A percentile compares a stretch with the other conserved stretches of the same genome.
These are phyloP conservation scores for Neofusicoccum ribis DNA, from an alignment of 2,329 filamentous ascomycete species.

Conservation along the genomic window DNA sequence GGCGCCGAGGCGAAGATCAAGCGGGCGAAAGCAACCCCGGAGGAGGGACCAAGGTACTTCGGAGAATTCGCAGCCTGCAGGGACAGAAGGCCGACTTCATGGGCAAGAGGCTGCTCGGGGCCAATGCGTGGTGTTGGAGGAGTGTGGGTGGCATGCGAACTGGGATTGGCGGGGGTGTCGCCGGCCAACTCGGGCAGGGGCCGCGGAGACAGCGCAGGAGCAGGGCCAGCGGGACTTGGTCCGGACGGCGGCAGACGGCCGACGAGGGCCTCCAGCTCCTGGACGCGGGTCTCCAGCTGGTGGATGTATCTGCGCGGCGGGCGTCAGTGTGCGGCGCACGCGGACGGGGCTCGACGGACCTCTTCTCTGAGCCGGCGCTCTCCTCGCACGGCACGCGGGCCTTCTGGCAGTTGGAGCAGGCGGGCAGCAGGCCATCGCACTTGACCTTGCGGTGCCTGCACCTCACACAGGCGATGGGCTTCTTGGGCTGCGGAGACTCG, in stretches of 20 bases:
- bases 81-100: constrained; percentile 57
- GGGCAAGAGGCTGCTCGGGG: constrained; percentile 34
- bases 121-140: constrained; percentile 1
- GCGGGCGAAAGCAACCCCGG: constrained; percentile 55
- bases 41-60: constrained; percentile 58
- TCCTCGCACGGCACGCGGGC: constrained; percentile 13
- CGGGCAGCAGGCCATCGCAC: constrained; percentile 10
- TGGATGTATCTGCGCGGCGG: not conserved
- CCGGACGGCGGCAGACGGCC: not conserved
- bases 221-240: not conserved
- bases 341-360: not conserved
- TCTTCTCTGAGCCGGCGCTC: not conserved
- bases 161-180: not conserved
- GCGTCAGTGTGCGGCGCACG: not conserved
- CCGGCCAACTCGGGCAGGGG: not conserved
- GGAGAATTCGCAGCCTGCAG: constrained; percentile 50
- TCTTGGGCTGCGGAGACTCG: not conserved
- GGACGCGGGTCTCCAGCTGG: not conserved
- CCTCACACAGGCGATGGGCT: not conserved
- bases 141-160: not conserved
- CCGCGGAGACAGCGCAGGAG: not conserved
- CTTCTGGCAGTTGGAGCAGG: constrained; percentile 7
- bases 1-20: constrained; percentile 44
- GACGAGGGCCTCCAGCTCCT: not conserved
- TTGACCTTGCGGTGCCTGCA: constrained; percentile 12